phyloP scores from a whole-genome alignment of 1,284 basidiomycete species.

The Thelephora terrestris region DNA sequence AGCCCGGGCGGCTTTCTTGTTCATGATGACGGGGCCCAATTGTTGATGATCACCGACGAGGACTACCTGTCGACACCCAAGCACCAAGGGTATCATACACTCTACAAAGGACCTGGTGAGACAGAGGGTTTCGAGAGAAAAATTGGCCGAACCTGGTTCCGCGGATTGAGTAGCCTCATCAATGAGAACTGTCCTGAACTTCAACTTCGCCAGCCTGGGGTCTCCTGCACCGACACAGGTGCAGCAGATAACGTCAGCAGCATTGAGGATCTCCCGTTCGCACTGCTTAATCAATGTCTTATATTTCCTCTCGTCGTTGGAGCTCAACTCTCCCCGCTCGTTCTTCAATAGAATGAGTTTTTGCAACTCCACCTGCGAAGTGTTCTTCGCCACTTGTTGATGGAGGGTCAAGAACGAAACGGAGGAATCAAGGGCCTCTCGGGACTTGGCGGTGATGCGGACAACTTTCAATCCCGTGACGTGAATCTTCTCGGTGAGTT shows the following conservation, averaged over 20 bases:
- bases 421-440: conserved; percentile 92
- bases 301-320: conserved; percentile 95
- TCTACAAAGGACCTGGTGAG: conserved; percentile 38
- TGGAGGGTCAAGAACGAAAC: conserved; percentile 93
- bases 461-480: conserved; percentile 96
- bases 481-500: conserved; percentile 98
- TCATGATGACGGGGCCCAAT: conserved; percentile 99
- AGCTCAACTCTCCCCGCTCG: conserved; percentile 94
- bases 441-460: conserved; percentile 93
- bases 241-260: conserved; percentile 97
- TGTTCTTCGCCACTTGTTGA: conserved; percentile 94
- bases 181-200: conserved; percentile 97
- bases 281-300: conserved; percentile 91
- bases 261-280: conserved; percentile 93
- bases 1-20: conserved; percentile 98
- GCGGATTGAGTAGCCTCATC: conserved; percentile 99
- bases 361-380: conserved; percentile 89
- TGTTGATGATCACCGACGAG: conserved; percentile 97
- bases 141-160: conserved; percentile 68
- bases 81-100: conserved; percentile 97
- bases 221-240: conserved; percentile 98
- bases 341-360: conserved; percentile 97
- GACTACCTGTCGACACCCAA: conserved; percentile 98
- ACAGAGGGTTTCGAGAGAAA: conserved; percentile 7
- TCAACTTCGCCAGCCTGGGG: conserved; percentile 90